Evolutionary conservation across 2,329 filamentous ascomycete genomes (phyloP), one percentile per base, ranked within the genome.

Genomic region (Fusarium udum): DNA sequence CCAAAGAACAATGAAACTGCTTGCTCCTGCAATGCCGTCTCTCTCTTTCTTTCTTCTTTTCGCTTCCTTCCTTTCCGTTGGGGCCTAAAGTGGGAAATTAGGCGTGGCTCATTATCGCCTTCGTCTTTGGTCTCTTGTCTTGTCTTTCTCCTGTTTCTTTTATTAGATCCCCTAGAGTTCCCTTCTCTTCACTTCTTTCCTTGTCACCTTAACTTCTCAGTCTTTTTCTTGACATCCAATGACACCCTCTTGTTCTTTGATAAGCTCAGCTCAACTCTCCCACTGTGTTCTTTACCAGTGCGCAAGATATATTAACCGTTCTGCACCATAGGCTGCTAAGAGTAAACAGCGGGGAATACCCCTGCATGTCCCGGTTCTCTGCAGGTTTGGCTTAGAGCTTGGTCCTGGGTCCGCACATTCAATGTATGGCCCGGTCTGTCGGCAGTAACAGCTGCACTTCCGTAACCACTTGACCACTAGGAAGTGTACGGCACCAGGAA

Each of bases 341-440:
- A 61, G 42, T 64, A 59, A 64, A 59, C 57, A 34, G 51, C 61
- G 66, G 64, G 67, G 70, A 70, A 60, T 62, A 31, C 52, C 61
- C 66, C 67, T 74, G 67, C 75, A 79, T 79, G 73, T 78, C 77
- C 79, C 73, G 73, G 72, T 72, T 74, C 46, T 73, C 59, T 67
- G 64, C 73, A 67, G 67, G 49, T 75, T 65, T 53, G 56, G 40
- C 57, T 53, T 71, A 61, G 57, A 69, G 67, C 76, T 78, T 78
- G 76, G 75, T 61, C 76, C 74, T 63, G 67, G 62, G 75, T 77
- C 77, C 76, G 76, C 63, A 52, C 66, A 34, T 57, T 46, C 43
- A 43, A 28, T 16, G 61, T 60, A 37, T 49, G 56, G 65, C 70
- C 65, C 26, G 31, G 67, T 67, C 68, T 69, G 46, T 70, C 70